Base-by-base conservation (phyloP, 2,329 filamentous ascomycete genomes). In the Juglanconis juglandina region DNA sequence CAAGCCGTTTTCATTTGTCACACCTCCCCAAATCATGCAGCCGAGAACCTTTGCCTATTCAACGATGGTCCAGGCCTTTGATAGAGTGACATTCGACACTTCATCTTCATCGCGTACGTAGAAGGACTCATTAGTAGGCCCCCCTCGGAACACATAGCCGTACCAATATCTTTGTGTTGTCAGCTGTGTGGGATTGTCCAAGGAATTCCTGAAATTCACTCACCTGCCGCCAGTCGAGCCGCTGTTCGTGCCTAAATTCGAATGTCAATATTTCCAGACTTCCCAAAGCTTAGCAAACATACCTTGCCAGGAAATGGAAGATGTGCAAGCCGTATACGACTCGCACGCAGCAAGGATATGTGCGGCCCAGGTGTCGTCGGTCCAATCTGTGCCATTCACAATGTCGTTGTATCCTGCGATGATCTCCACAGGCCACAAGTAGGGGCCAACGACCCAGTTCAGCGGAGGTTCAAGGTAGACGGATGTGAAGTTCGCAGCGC, bases 101-200 rank as follows among this genome's bases (percentile, higher is more conserved):
- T 44, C 32, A 33, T 53, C 58, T 13, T 48, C 48, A 24, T 53
- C 46, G 14, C 58, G 61, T 9, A 60, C 51, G 35, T 63, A 63
- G 17, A 60, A 60, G 0, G 58, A 55, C 24, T 60, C 58, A 11
- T 60, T 53, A 3, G 58, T 63, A 3, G 61, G 7, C 24, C 54
- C 58, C 3, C 58, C 61, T 13, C 61, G 44, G n/a, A 60, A 63
- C 5, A 63, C 58, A 32, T 63, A 63, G 7, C 58, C 61, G n/a
- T 48, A 63, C 58, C 61, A 63, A n/a, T 55, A 60, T 5, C 58
- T 51, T 34, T 13, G 30, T n/a, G 34, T 2, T 39, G 53, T 56
- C 44, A 56, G 53, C 17, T 32, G 7, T 48, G n/a, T 3, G 8
- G 3, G 2, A 24, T 5, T 55, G 5, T 35, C 37, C 37, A 1